phyloP scores from a whole-genome alignment of 768 basidiomycete species.

The Mrakia hoshinonis region DNA sequence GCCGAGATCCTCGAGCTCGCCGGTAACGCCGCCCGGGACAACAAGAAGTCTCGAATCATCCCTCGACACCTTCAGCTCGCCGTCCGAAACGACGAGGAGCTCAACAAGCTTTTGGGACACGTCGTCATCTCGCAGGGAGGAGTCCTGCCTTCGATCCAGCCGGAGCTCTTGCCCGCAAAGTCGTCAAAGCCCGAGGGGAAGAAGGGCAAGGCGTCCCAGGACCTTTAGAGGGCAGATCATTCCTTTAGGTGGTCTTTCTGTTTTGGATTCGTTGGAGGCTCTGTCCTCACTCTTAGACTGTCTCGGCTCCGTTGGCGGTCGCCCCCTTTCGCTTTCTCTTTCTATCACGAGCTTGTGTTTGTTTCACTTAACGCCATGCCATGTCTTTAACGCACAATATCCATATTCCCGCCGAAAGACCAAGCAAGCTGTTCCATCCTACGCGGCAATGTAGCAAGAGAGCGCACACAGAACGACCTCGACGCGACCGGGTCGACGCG shows the following conservation, averaged over 20 bases:
- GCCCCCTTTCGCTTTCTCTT: too few species aligned
- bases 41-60: slow-evolving; percentile 91
- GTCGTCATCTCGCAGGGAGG: slow-evolving; percentile 89
- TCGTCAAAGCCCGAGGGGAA: slow-evolving; percentile 40
- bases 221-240: slow-evolving; percentile 35
- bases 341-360: too few species aligned
- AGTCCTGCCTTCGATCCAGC: slow-evolving; percentile 64
- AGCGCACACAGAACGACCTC: too few species aligned
- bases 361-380: too few species aligned
- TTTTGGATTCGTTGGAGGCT: not conserved
- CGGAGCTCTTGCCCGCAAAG: slow-evolving; percentile 53
- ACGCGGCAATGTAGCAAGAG: too few species aligned
- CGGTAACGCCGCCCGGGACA: slow-evolving; percentile 93
- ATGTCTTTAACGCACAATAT: too few species aligned
- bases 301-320: too few species aligned
- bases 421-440: too few species aligned
- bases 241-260: slow-evolving; percentile 7
- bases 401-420: too few species aligned
- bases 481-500: too few species aligned
- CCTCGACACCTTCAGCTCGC: slow-evolving; percentile 60
- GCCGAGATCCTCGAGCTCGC: slow-evolving; percentile 94
- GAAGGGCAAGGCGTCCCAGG: slow-evolving; percentile 39
- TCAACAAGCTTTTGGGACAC: slow-evolving; percentile 55
- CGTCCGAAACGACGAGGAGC: slow-evolving; percentile 68
- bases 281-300: too few species aligned